Evolutionary conservation across 2,329 filamentous ascomycete species (phyloP).

Genomic region (Pseudogymnoascus verrucosus): DNA sequence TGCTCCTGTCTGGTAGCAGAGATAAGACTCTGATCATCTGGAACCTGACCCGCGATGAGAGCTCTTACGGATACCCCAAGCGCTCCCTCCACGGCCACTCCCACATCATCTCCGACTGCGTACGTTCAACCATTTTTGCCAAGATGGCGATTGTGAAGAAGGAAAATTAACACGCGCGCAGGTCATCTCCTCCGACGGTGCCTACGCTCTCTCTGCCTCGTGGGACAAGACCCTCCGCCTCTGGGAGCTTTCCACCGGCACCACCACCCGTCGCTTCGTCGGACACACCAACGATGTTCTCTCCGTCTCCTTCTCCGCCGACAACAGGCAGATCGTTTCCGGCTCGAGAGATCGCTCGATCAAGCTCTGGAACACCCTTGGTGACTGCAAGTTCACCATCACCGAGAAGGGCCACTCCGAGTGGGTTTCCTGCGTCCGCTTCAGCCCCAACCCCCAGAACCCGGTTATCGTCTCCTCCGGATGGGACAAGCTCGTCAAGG

Average conservation of each 20-base stretch:
- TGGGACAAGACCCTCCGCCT: slow-evolving; percentile 99
- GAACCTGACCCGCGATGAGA: slow-evolving; percentile 98
- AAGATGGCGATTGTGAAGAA: slow-evolving; percentile 14
- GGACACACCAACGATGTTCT: slow-evolving; percentile 99
- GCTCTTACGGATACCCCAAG: slow-evolving; percentile 98
- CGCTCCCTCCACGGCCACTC: slow-evolving; percentile 97
- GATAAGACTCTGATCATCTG: slow-evolving; percentile 99
- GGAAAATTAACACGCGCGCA: slow-evolving; percentile 37
- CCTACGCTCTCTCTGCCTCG: slow-evolving; percentile 95
- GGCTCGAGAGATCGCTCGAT: slow-evolving; percentile 97
- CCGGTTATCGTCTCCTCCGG: slow-evolving; percentile 97
- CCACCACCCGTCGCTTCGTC: slow-evolving; percentile 95
- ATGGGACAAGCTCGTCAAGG: slow-evolving; percentile 99
- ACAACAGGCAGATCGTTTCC: slow-evolving; percentile 99
- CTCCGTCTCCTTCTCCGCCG: slow-evolving; percentile 99
- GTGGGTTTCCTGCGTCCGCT: slow-evolving; percentile 99
- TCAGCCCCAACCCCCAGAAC: slow-evolving; percentile 99
- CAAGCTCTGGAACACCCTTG: slow-evolving; percentile 99
- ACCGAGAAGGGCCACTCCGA: slow-evolving; percentile 99
- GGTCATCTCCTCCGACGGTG: slow-evolving; percentile 99
- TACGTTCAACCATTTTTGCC: slow-evolving; percentile 47
- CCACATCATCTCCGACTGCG: slow-evolving; percentile 99
- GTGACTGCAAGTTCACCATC: slow-evolving; percentile 99
- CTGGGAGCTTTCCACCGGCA: slow-evolving; percentile 96
- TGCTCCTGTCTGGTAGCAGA: slow-evolving; percentile 95